A percentile compares a stretch with the other conserved stretches of the same genome.
Conservation (phyloP, 139 green algal genomes). For the Chlorella vulgaris region DNA sequence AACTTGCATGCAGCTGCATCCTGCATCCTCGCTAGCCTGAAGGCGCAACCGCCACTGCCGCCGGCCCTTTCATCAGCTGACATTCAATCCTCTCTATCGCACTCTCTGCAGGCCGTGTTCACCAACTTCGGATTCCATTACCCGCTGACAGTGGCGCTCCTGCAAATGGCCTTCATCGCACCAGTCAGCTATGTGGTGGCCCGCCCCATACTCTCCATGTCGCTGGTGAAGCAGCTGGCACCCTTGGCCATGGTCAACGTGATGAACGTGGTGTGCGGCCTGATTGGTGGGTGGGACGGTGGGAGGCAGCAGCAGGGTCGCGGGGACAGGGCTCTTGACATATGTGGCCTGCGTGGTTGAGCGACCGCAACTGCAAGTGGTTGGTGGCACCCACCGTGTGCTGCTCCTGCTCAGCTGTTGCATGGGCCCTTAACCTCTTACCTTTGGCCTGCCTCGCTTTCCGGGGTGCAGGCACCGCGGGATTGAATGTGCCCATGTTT, state of each 20-base stretch:
- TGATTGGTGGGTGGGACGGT: constrained; percentile 51
- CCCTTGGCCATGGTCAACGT: constrained; percentile 73
- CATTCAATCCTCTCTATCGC: too few relatives aligned
- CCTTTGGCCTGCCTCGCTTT: background rate
- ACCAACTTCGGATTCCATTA: constrained; percentile 69
- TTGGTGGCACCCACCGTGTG: too few relatives aligned
- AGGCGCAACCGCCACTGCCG: too few relatives aligned
- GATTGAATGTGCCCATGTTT: constrained; percentile 81
- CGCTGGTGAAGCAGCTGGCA: constrained; percentile 31
- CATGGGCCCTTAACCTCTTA: background rate
- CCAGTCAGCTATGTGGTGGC: constrained; percentile 62
- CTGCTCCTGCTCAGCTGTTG: too few relatives aligned
- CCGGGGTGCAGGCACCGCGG: constrained; percentile 54
- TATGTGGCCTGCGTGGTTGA: too few relatives aligned
- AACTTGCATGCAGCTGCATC: background rate
- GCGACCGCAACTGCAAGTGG: too few relatives aligned
- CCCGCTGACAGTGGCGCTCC: constrained; percentile 63
- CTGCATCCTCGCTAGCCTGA: background rate
- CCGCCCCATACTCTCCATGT: constrained; percentile 47
- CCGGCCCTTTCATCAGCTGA: too few relatives aligned
- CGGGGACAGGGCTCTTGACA: too few relatives aligned
- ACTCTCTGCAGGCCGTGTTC: constrained; percentile 72
- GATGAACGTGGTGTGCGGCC: constrained; percentile 66
- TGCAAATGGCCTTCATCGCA: constrained; percentile 70
- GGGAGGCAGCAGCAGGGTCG: too few relatives aligned